These are phyloP conservation scores for Spinacia oleracea DNA, from an alignment of 179 eudicot species.

Conservation along the genomic window DNA sequence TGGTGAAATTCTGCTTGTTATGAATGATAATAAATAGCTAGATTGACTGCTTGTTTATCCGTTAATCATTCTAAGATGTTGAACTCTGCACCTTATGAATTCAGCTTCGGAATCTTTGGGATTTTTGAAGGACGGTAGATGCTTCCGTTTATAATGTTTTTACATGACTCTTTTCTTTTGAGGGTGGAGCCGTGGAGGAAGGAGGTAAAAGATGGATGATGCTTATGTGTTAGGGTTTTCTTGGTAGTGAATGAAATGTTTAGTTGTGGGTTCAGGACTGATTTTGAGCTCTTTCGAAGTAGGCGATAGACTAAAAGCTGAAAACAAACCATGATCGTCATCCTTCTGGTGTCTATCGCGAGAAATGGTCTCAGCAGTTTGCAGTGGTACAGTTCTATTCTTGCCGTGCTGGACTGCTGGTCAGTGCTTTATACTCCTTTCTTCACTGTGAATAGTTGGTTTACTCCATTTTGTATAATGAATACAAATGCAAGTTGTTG, in stretches of 20 bases:
- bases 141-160: neutral
- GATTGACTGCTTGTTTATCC: conserved; percentile 6
- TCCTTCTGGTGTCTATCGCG: neutral
- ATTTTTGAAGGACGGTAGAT: neutral
- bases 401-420: conserved; percentile 15
- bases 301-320: conserved; percentile 6
- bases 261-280: neutral
- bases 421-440: conserved; percentile 17
- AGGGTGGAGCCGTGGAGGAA: too few relatives aligned
- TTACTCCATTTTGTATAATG: neutral
- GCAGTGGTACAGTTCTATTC: neutral
- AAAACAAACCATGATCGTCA: neutral
- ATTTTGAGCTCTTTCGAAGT: neutral
- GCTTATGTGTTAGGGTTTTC: neutral
- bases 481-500: conserved; percentile 11
- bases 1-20: conserved; percentile 64
- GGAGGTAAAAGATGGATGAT: neutral
- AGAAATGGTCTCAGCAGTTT: neutral
- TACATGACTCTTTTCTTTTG: neutral
- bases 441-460: conserved; percentile 2
- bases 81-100: neutral
- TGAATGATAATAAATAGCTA: conserved; percentile 38
- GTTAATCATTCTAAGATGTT: neutral
- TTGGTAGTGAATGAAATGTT: neutral
- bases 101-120: neutral